Conservation (phyloP, 306 rosid species). For the Dryas drummondii region DNA sequence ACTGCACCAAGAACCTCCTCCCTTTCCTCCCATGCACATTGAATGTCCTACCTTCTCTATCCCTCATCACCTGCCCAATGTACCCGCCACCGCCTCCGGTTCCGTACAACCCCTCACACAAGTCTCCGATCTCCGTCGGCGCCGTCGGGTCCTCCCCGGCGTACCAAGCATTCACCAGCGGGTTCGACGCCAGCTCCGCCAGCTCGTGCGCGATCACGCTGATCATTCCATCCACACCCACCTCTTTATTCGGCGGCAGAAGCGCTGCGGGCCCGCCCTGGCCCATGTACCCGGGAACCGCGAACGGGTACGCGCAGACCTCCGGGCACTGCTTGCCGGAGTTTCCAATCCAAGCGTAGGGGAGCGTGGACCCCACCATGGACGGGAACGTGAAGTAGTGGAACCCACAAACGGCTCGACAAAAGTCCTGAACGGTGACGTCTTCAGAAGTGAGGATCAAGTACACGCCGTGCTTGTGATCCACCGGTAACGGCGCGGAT, state of each 20-base stretch:
- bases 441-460: conserved; percentile 63
- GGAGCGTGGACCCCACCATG: conserved; percentile 77
- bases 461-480: conserved; percentile 78
- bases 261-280: conserved; percentile 67
- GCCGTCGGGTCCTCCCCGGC: conserved; percentile 97
- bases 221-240: conserved; percentile 61
- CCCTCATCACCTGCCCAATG: conserved; percentile 78
- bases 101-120: conserved; percentile 89
- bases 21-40: conserved; percentile 68
- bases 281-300: conserved; percentile 74
- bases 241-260: conserved; percentile 49
- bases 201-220: conserved; percentile 60
- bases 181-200: conserved; percentile 57
- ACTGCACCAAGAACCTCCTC: conserved; percentile 70
- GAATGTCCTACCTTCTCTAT: conserved; percentile 54
- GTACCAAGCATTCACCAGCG: conserved; percentile 83
- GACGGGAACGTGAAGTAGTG: conserved; percentile 94
- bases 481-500: conserved; percentile 73
- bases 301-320: conserved; percentile 90
- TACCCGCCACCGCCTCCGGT: conserved; percentile 94
- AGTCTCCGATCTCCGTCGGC: conserved; percentile 86
- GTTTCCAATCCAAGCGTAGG: conserved; percentile 92
- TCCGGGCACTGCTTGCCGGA: conserved; percentile 91
- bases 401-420: conserved; percentile 93
- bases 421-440: conserved; percentile 75